Evolutionary conservation across 306 rosid genomes (phyloP).

Genomic region (Vachellia collinsii): DNA sequence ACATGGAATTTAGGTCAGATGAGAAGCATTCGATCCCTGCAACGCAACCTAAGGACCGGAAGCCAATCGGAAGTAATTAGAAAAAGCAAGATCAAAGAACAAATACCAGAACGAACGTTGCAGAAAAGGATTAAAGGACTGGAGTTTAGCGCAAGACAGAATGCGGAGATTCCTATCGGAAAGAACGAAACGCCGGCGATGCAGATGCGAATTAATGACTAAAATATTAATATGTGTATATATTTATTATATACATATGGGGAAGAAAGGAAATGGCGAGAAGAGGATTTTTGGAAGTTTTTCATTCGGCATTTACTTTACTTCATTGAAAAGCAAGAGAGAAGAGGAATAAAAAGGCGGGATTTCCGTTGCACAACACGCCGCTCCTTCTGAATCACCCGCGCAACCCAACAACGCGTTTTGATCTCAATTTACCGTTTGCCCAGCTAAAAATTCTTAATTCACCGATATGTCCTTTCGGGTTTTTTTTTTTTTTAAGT

Average conservation of each 20-base stretch:
- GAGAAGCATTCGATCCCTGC: slow-evolving; percentile 27
- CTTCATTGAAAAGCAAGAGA: slow-evolving; percentile 25
- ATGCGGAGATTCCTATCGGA: not conserved
- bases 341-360: slow-evolving; percentile 46
- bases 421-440: not conserved
- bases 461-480: slow-evolving; percentile 31
- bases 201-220: not conserved
- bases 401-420: slow-evolving; percentile 17
- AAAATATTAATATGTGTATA: not conserved
- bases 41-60: not conserved
- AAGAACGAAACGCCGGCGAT: slow-evolving; percentile 3
- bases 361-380: slow-evolving; percentile 39
- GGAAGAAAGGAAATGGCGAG: not conserved
- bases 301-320: slow-evolving; percentile 7
- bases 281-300: not conserved
- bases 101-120: slow-evolving; percentile 35
- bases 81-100: not conserved
- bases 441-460: no score
- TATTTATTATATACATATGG: not conserved
- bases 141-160: not conserved
- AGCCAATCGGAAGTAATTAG: not conserved
- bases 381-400: slow-evolving; percentile 33
- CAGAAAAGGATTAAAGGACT: not conserved
- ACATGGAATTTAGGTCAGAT: not conserved
- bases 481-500: no score